phyloP scores from a whole-genome alignment of 2,329 filamentous ascomycete genomes.

The Zalaria sp. region DNA sequence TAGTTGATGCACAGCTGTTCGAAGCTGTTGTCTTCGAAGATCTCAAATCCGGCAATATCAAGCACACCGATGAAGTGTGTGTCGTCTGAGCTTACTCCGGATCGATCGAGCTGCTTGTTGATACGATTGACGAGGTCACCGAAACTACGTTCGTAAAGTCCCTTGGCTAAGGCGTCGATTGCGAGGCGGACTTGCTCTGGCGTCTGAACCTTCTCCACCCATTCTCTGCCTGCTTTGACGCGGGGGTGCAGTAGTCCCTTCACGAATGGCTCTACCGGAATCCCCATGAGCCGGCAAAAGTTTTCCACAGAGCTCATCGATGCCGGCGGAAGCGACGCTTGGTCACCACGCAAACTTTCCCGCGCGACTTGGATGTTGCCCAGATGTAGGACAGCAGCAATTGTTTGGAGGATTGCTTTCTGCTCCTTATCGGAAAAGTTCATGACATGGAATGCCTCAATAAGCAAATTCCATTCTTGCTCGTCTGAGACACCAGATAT shows the following conservation, averaged over 20 bases:
- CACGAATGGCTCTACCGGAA: slow-evolving; percentile 71
- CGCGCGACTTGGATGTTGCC: slow-evolving; percentile 85
- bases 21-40: slow-evolving; percentile 96
- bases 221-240: slow-evolving; percentile 91
- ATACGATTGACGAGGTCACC: slow-evolving; percentile 85
- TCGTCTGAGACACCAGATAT: slow-evolving; percentile 82
- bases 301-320: slow-evolving; percentile 61
- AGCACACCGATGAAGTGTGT: slow-evolving; percentile 94
- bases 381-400: slow-evolving; percentile 83
- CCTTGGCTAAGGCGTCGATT: slow-evolving; percentile 85
- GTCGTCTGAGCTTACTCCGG: slow-evolving; percentile 68
- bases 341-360: slow-evolving; percentile 80
- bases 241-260: slow-evolving; percentile 81
- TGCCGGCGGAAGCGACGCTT: slow-evolving; percentile 68
- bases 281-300: slow-evolving; percentile 73
- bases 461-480: slow-evolving; percentile 77
- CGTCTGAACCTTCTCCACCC: slow-evolving; percentile 97
- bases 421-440: slow-evolving; percentile 81
- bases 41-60: slow-evolving; percentile 98
- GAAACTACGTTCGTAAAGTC: slow-evolving; percentile 94
- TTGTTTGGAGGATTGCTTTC: slow-evolving; percentile 64
- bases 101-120: slow-evolving; percentile 82
- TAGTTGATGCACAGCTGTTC: slow-evolving; percentile 99
- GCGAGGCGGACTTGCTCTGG: slow-evolving; percentile 87
- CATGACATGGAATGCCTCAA: slow-evolving; percentile 93